Base-by-base conservation (phyloP, 345 rosid genomes). In the Eucalyptus grandis region DNA sequence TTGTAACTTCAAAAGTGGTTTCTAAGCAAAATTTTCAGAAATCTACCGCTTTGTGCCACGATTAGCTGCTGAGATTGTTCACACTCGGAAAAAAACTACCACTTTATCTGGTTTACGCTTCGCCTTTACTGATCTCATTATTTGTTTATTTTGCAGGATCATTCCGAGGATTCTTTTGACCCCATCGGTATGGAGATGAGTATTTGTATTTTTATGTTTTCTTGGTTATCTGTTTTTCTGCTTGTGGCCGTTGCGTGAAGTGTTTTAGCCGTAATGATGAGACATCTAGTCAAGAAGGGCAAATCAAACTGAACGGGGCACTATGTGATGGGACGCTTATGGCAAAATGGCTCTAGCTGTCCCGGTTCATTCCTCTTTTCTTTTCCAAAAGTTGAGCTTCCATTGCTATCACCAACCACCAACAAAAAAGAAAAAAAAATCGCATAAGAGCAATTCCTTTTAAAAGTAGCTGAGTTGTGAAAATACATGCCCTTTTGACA, bases 161-260 rank as follows among this genome's bases (percentile, higher is more conserved):
- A 96, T 97, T 72, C 99, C 99, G 46, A 96, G 92, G 91, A 92
- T 95, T 88, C 93, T 98, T 46, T 96, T 95, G 98, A 96, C 99
- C 9, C 91, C 96, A 94, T 97, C 97, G 99, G 99, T 96, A 94
- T 77, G 83, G 43, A 21, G 43, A 37, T 37, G 4, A 4, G 46
- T 40, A 34, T 69, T 17, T 34, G 81, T 69, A 34, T 77, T 19
- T 37, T 6, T 77, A 77, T 77, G 14, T 77, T 77, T 77, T 77
- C 83, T 21, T 19, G 8, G 14, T 37, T 67, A 31, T 77, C 83
- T 77, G 83, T 37, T 37, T 77, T 87, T 53, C 87, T 62, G 53
- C 69, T 72, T 69, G 34, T 22, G 83, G 83, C 26, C 43, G 26
- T 47, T 69, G 31, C 49, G 69, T 82, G 87, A 15, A 69, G 65